These are phyloP conservation scores for Candida lessepsii DNA, from an alignment of 805 yeast genomes.

Conservation along the genomic window DNA sequence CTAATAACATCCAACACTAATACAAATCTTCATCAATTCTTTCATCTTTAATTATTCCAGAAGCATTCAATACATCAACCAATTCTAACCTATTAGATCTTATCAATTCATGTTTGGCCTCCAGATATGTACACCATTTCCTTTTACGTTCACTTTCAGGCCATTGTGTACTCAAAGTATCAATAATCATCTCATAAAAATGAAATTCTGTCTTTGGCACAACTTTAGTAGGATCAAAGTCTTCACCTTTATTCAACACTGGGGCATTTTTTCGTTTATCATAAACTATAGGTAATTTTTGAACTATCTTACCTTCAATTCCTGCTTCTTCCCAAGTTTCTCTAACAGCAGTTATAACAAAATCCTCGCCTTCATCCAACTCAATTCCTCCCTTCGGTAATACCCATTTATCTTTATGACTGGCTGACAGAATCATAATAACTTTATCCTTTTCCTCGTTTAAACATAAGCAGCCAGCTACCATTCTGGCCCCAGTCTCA, in stretches of 20 bases:
- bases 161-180: constrained; percentile 57
- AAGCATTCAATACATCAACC: constrained; percentile 58
- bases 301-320: constrained; percentile 60
- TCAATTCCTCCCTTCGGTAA: constrained; percentile 97
- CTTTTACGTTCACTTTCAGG: constrained; percentile 75
- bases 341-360: constrained; percentile 59
- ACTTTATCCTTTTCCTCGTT: constrained; percentile 57
- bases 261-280: constrained; percentile 50
- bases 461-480: constrained; percentile 88
- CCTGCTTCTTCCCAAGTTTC: constrained; percentile 99
- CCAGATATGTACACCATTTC: constrained; percentile 70
- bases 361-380: constrained; percentile 63
- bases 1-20: not conserved
- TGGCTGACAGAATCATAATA: constrained; percentile 74
- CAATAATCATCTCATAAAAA: constrained; percentile 74
- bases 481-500: constrained; percentile 74
- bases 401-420: constrained; percentile 73
- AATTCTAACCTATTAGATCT: constrained; percentile 66
- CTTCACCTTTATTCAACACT: constrained; percentile 23
- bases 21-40: constrained; percentile 13
- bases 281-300: constrained; percentile 60
- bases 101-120: constrained; percentile 60
- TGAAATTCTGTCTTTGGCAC: constrained; percentile 86
- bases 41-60: constrained; percentile 45
- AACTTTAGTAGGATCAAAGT: constrained; percentile 33